Base-by-base conservation (phyloP, 2,329 filamentous ascomycete species). In the Beauveria sp. region DNA sequence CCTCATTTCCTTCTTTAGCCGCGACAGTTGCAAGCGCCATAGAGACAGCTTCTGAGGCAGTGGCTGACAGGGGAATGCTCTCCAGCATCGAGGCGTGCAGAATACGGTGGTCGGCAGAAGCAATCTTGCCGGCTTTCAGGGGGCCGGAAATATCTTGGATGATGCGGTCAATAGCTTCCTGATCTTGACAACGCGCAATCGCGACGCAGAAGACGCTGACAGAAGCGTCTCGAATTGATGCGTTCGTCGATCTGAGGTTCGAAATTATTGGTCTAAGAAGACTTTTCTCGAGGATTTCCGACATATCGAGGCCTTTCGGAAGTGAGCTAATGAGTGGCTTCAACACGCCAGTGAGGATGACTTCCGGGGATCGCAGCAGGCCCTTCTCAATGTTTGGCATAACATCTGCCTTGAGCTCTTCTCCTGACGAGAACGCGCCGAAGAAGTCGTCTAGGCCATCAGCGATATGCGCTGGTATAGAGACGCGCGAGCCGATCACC, bases 221-320 rank as follows among this genome's bases (percentile, higher is more conserved):
- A 9, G 90, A 89, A 26, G 91, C 92, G 64, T 83, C 83, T 61
- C 93, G 87, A 64, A 97, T 91, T 2, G 76, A 75, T 16, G 84
- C 78, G 72, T 96, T 98, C 69, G 89, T 93, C 1, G 95, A 98
- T 74, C 96, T 97, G 73, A 93, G 81, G 71, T 92, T 96, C 46
- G 91, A 87, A n/a, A 98, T 76, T 14, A 99, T 78, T 6, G 92
- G 91, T 73, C 96, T 98, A 43, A 96, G 75, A 42, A 99, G 80
- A 64, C 89, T 89, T 28, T 81, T 79, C 58, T 83, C 81, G 20
- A 98, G 79, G 5, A 89, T 77, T 43, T 86, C 83, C 9, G 93
- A 93, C 20, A 98, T 80, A 69, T 99, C 93, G 67, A 95, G 81
- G 6, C 79, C 77, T 31, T 77, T 71, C 1, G 91, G 86, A 7